These are phyloP conservation scores for Tolypocladium guangdongense DNA, from an alignment of 2,329 filamentous ascomycete species.

Conservation along the genomic window DNA sequence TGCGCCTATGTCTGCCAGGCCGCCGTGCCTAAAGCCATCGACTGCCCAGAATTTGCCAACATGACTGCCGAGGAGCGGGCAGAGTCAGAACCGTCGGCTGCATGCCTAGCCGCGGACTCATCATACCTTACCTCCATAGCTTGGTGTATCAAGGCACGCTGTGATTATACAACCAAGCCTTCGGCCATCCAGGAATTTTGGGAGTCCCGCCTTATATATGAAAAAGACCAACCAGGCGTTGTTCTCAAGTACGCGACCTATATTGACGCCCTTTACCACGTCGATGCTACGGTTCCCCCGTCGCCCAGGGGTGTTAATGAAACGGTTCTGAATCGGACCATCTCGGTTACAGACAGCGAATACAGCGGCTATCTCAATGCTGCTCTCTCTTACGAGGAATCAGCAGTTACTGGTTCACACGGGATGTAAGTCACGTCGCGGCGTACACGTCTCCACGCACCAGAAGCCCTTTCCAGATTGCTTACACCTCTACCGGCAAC, in stretches of 20 bases:
- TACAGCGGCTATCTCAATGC: neutral
- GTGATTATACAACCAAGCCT: neutral
- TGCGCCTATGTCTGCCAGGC: neutral
- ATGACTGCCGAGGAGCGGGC: neutral
- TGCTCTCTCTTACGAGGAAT: neutral
- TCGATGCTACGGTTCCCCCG: neutral
- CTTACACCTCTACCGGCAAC: neutral
- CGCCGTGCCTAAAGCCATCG: neutral
- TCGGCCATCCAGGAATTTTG: neutral
- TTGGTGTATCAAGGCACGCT: neutral
- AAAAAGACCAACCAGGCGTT: neutral
- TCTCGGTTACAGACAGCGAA: neutral
- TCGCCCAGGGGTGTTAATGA: neutral
- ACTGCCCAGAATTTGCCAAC: neutral
- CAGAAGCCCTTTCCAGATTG: neutral
- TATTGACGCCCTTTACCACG: neutral
- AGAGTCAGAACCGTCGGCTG: neutral
- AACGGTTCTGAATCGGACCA: neutral
- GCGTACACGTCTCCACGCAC: neutral
- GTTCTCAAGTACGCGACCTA: neutral
- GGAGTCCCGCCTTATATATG: neutral
- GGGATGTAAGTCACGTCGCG: neutral
- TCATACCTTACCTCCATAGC: neutral
- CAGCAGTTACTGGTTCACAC: neutral
- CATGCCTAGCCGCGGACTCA: neutral